phyloP scores from a whole-genome alignment of 1,284 basidiomycete species.

The Tilletia caries region DNA sequence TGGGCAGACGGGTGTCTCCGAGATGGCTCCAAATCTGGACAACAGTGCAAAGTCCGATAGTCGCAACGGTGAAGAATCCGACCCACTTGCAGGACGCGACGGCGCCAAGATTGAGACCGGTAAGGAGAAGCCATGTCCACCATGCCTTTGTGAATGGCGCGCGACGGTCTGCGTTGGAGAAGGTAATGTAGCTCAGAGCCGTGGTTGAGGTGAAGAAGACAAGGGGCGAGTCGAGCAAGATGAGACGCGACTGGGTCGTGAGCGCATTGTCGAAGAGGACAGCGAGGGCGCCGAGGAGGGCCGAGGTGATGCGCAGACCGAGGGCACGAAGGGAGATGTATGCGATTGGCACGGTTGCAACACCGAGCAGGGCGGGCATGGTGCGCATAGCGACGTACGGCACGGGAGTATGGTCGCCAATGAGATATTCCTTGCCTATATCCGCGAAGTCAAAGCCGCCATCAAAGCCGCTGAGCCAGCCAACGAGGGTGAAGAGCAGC shows the following conservation, averaged over 20 bases:
- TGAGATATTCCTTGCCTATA: conserved; percentile 63
- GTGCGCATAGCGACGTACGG: conserved; percentile 96
- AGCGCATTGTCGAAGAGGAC: conserved; percentile 95
- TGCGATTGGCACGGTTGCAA: conserved; percentile 77
- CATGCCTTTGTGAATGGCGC: conserved; percentile 73
- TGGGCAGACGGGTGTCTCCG: conserved; percentile 77
- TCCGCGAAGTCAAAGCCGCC: conserved; percentile 96
- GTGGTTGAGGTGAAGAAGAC: conserved; percentile 95
- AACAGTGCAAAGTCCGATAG: conserved; percentile 79
- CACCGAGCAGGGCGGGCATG: conserved; percentile 82
- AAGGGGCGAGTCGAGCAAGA: conserved; percentile 93
- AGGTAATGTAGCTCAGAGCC: conserved; percentile 79
- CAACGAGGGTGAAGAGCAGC: conserved; percentile 85
- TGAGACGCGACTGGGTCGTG: conserved; percentile 89
- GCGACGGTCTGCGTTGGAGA: conserved; percentile 79
- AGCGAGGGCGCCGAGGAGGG: conserved; percentile 82
- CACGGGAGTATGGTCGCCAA: conserved; percentile 59
- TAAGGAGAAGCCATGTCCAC: conserved; percentile 90
- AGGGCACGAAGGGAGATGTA: conserved; percentile 91
- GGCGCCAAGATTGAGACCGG: conserved; percentile 83
- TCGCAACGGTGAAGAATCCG: conserved; percentile 96
- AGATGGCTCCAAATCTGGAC: conserved; percentile 85
- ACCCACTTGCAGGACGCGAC: conserved; percentile 97
- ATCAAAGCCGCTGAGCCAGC: conserved; percentile 82
- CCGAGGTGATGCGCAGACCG: conserved; percentile 76